phyloP scores from a whole-genome alignment of 2,329 filamentous ascomycete species.

The Pseudogymnoascus sp. region DNA sequence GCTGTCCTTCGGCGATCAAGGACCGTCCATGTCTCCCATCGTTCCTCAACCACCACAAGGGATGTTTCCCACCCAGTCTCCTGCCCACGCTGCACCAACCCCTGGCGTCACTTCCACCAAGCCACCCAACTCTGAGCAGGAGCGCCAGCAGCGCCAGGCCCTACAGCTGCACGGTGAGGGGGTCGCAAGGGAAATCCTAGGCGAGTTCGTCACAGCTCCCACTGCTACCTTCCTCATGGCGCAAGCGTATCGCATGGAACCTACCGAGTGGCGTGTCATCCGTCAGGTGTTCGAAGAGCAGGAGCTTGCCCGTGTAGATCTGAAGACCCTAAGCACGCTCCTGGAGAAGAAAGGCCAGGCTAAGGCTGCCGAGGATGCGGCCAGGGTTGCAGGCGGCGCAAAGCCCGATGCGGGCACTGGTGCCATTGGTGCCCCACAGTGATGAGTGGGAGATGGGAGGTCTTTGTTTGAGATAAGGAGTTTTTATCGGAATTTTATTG shows the following conservation, averaged over 20 bases:
- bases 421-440: background rate
- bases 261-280: conserved; percentile 68
- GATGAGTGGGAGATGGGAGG: background rate
- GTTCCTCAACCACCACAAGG: conserved; percentile 32
- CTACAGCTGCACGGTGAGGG: conserved; percentile 44
- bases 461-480: background rate
- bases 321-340: background rate
- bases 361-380: background rate
- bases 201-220: conserved; percentile 49
- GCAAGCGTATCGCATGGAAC: conserved; percentile 58
- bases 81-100: conserved; percentile 14
- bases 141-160: conserved; percentile 32
- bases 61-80: conserved; percentile 13
- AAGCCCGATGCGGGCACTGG: background rate
- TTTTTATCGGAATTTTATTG: background rate
- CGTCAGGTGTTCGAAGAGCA: conserved; percentile 33
- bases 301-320: background rate
- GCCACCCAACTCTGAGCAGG: conserved; percentile 16
- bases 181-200: conserved; percentile 55
- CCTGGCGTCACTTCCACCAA: conserved; percentile 27
- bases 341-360: background rate
- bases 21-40: conserved; percentile 45
- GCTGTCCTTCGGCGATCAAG: conserved; percentile 41
- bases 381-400: background rate
- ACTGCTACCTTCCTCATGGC: conserved; percentile 62